phyloP scores from a whole-genome alignment of 2,329 filamentous ascomycete species.

The Plectosphaerella sp. region DNA sequence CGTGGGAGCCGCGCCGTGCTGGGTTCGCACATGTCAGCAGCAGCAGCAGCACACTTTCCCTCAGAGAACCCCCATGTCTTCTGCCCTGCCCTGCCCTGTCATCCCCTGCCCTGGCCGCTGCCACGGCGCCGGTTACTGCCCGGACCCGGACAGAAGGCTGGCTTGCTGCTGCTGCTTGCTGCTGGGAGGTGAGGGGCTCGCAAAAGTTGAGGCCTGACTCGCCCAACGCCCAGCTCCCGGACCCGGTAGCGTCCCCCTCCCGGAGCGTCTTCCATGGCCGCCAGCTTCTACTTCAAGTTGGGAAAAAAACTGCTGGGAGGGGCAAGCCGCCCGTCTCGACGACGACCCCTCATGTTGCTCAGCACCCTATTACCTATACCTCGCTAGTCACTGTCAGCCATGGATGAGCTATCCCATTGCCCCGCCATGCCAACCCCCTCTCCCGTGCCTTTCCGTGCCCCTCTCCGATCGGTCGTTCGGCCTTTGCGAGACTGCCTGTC shows the following conservation, averaged over 20 bases:
- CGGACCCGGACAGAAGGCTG: no score
- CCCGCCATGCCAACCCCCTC: not conserved
- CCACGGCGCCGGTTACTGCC: not conserved
- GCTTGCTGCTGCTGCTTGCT: no score
- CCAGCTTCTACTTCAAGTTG: not conserved
- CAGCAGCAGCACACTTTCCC: no score
- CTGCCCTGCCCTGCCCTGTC: not conserved
- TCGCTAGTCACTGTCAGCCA: not conserved
- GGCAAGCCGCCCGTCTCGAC: not conserved
- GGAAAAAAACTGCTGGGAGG: not conserved
- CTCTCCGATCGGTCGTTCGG: not conserved
- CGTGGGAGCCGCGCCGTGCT: no score
- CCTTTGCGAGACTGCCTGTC: not conserved
- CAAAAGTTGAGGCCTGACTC: slow-evolving; percentile 12
- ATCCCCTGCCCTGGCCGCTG: not conserved
- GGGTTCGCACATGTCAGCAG: no score
- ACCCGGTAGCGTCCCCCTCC: not conserved
- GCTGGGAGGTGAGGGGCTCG: no score
- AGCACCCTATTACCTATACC: not conserved
- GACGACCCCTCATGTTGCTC: not conserved
- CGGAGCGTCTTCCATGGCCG: not conserved
- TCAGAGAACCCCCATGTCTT: no score
- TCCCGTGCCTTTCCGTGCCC: not conserved
- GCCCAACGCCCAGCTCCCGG: slow-evolving; percentile 5
- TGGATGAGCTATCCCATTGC: not conserved